Evolutionary conservation across 495 filamentous ascomycete genomes (phyloP), one percentile per base, ranked within the genome.

Genomic region (Barbatosphaeria neglecta): DNA sequence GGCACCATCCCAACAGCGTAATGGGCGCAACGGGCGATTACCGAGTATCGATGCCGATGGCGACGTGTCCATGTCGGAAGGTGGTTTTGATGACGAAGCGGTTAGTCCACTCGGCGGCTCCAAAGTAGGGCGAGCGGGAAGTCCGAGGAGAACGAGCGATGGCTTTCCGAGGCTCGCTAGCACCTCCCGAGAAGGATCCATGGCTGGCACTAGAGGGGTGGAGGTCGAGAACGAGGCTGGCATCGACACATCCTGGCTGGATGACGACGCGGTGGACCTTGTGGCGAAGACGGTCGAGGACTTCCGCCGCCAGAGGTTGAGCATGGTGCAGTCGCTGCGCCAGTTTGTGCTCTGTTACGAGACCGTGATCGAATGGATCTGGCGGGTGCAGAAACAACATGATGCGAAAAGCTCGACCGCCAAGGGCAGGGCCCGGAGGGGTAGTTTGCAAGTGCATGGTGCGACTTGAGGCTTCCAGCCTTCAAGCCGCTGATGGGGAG

Each of bases 271-370:
- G 27, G 49, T 83, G 2, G 93, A 98, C 62, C 64, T 97, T 47
- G 76, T 98, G 39, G 80, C 82, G 46, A 81, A 80, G 57, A 89
- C 87, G 0, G 90, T 98, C 4, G 81, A 87, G 51, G 87, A 96
- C 57, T 93, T 98, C 57, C 73, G 92, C 25, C 72, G 70, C 7
- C 93, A 98, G 65, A 69, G 92, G 47, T 64, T 95, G 6, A 95
- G 88, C 66, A 97, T 97, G 92, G 90, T 98, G 45, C 92, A 98
- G 65, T 95, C 84, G 53, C 68, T 98, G 50, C 77, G 87, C 50
- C 92, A 98, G 64, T 98, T 83, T 64, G 90, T 95, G 45, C 76
- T 98, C 33, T 98, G 92, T 58, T 98, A 98, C 61, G 92, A 98
- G 65, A 93, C 84, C 22, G 76, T 96, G 7, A 66, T 95, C 37